These are phyloP conservation scores for Neurospora sp. DNA, from an alignment of 495 filamentous ascomycete genomes.

Conservation along the genomic window DNA sequence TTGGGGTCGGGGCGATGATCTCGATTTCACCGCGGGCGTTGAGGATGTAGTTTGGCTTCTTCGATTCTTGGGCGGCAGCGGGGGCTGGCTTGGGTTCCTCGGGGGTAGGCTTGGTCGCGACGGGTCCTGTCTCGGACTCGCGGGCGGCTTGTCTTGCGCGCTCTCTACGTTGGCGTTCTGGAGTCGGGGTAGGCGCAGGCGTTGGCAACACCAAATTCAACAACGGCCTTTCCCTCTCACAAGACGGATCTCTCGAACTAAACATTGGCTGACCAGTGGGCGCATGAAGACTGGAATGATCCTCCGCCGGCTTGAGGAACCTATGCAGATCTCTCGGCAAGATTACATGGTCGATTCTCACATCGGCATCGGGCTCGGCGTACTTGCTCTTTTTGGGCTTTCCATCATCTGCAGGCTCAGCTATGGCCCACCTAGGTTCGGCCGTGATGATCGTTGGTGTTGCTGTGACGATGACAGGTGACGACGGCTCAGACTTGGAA, in stretches of 20 bases:
- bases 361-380: conserved; percentile 46
- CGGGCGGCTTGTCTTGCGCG: conserved; percentile 4
- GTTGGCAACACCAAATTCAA: conserved; percentile 45
- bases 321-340: conserved; percentile 24
- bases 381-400: conserved; percentile 34
- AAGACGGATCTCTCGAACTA: conserved; percentile 35
- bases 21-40: conserved; percentile 8
- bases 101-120: neutral
- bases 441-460: neutral
- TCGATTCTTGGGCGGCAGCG: neutral
- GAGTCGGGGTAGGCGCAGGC: conserved; percentile 33
- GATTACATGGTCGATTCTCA: conserved; percentile 40
- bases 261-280: conserved; percentile 20
- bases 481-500: conserved; percentile 28
- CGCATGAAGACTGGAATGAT: neutral
- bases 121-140: neutral
- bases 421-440: neutral
- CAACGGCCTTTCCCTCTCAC: conserved; percentile 40
- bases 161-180: conserved; percentile 23
- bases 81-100: neutral
- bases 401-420: neutral
- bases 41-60: neutral
- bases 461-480: conserved; percentile 8
- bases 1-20: neutral
- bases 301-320: conserved; percentile 13